These are phyloP conservation scores for Phaffomyces opuntiae DNA, from an alignment of 805 yeast genomes.

Conservation along the genomic window DNA sequence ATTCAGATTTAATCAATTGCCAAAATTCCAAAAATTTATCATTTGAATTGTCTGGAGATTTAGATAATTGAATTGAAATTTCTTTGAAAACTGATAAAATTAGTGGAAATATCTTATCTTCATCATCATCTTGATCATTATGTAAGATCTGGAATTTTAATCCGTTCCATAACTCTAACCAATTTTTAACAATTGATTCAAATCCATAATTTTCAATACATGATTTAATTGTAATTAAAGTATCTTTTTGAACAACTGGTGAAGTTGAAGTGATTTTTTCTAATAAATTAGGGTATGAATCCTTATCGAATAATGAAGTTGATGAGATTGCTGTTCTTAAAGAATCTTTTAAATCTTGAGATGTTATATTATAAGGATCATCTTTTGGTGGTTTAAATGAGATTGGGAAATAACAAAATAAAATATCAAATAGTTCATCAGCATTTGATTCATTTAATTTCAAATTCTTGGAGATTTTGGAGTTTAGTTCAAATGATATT, in stretches of 20 bases:
- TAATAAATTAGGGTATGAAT: constrained; percentile 67
- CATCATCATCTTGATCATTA: constrained; percentile 48
- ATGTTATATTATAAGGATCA: constrained; percentile 79
- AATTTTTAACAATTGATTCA: constrained; percentile 45
- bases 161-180: constrained; percentile 81
- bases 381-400: constrained; percentile 89
- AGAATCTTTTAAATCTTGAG: constrained; percentile 57
- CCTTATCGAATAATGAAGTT: constrained; percentile 56
- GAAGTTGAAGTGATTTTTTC: constrained; percentile 78
- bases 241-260: constrained; percentile 66
- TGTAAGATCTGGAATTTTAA: constrained; percentile 85
- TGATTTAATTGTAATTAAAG: constrained; percentile 50
- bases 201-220: constrained; percentile 49
- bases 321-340: constrained; percentile 60
- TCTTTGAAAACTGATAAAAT: constrained; percentile 39
- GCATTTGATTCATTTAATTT: constrained; percentile 32
- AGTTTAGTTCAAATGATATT: constrained; percentile 54
- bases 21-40: constrained; percentile 33
- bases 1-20: constrained; percentile 38
- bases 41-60: constrained; percentile 23
- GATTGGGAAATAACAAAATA: constrained; percentile 95
- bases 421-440: constrained; percentile 75
- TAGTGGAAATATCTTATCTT: constrained; percentile 34
- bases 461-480: constrained; percentile 33
- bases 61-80: constrained; percentile 33